Percentiles rank a stretch among this genome's conserved stretches.
These are phyloP conservation scores for Hymenoscyphus infarciens DNA, from an alignment of 2,329 filamentous ascomycete genomes.

Conservation along the genomic window DNA sequence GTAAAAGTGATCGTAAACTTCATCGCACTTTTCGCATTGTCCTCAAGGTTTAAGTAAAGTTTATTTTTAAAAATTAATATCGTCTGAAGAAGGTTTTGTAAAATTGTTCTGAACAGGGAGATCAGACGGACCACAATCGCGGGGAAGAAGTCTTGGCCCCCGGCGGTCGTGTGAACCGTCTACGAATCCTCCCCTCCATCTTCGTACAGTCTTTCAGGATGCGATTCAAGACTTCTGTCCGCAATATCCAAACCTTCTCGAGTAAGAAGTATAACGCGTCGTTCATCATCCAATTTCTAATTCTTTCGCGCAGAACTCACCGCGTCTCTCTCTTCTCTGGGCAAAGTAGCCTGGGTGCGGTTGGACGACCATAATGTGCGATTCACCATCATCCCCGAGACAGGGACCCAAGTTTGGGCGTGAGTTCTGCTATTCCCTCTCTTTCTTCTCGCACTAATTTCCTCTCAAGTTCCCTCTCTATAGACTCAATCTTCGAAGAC, in stretches of 20 bases:
- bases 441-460: constrained; percentile 32
- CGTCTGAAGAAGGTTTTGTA: too few species aligned
- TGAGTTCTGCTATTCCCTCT: constrained; percentile 45
- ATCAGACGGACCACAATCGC: too few species aligned
- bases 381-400: constrained; percentile 93
- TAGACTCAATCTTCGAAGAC: constrained; percentile 82
- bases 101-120: too few species aligned
- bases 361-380: constrained; percentile 83
- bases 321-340: constrained; percentile 58
- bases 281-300: constrained; percentile 12
- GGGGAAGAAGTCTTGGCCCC: too few species aligned
- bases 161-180: too few species aligned
- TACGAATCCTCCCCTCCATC: neutral
- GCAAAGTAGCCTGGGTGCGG: constrained; percentile 47
- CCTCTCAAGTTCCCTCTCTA: constrained; percentile 49
- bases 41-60: too few species aligned
- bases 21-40: too few species aligned
- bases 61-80: too few species aligned
- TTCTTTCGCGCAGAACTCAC: constrained; percentile 51
- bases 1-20: too few species aligned
- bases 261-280: constrained; percentile 44
- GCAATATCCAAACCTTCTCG: constrained; percentile 63
- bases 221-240: constrained; percentile 64
- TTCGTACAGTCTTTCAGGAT: constrained; percentile 41
- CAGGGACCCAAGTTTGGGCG: constrained; percentile 95